Evolutionary conservation across 2,329 filamentous ascomycete species (phyloP), one percentile per base, ranked within the genome.

Genomic region (Cercospora sp.): DNA sequence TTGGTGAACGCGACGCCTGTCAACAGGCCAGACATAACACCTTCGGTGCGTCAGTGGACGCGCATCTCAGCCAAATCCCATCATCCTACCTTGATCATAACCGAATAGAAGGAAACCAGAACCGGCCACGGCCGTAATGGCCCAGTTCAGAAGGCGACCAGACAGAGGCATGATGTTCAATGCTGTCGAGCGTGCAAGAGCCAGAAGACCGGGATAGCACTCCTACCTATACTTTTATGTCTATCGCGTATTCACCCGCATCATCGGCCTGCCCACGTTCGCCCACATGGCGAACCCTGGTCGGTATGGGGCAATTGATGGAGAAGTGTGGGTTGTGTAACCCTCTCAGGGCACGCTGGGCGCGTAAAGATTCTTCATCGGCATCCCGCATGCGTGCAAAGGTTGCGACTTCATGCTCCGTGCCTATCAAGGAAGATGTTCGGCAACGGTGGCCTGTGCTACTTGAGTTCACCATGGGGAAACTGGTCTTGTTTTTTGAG

Each of bases 51-150:
- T 45, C 40, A 28, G 20, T 33, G 12, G 20, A 18, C n/a, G 23
- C 13, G 6, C 20, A 20, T 23, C 28, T 18, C 20, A 9, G 16
- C 45, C 10, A n/a, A 51, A 31, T 12, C 6, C 9, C 23, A 40
- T 26, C 13, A 16, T 26, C 58, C 20, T 16, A 60, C 58, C 45
- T 31, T 75, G 68, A 36, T 71, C 70, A 42, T 71, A 71, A 9
- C 69, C 69, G 28, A 71, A 71, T 5, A 71, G 55, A 13, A 71
- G 48, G 58, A 71, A 71, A 1, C 67, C 69, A 4, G 67, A 67
- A 9, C 67, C 67, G 7, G 69, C 69, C 57, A 71, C 69, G 33
- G 69, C 69, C 45, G 69, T 69, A 40, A 71, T 71, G 63, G 64
- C 58, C 69, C 67, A 68, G 13, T 69, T 66, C 60, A 71, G 69